Conservation (phyloP, 2,329 filamentous ascomycete species). For the Calonectria montana region DNA sequence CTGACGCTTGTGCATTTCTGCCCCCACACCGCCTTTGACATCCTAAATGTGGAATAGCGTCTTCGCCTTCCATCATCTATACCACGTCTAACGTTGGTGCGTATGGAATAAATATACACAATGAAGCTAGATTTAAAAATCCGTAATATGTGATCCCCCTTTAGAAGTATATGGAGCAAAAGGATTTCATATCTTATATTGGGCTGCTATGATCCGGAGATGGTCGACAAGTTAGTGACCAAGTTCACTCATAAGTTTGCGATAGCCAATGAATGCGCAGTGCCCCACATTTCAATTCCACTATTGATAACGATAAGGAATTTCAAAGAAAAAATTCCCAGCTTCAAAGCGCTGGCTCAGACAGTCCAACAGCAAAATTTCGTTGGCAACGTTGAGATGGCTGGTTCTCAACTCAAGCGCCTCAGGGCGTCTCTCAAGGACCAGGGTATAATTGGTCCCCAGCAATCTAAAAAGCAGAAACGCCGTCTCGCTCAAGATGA, state of each 20-base stretch:
- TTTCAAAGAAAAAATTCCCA: constrained; percentile 40
- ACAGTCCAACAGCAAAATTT: constrained; percentile 15
- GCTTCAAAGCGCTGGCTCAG: constrained; percentile 7
- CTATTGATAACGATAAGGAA: constrained; percentile 44
- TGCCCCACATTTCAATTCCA: constrained; percentile 23
- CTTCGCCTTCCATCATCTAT: background rate
- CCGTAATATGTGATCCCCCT: background rate
- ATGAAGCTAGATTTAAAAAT: background rate
- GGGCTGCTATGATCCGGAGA: background rate
- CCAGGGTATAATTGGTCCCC: constrained; percentile 89
- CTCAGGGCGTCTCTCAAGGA: constrained; percentile 91
- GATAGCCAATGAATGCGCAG: background rate
- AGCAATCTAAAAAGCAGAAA: constrained; percentile 95
- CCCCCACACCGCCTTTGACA: constrained; percentile 19
- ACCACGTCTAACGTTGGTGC: background rate
- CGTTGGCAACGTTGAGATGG: constrained; percentile 68
- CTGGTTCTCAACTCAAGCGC: constrained; percentile 95
- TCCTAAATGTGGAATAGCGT: background rate
- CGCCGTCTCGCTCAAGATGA: constrained; percentile 77
- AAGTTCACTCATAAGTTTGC: background rate
- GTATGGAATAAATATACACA: background rate
- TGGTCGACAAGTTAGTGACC: background rate
- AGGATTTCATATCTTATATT: background rate
- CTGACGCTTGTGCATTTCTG: constrained; percentile 32
- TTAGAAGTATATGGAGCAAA: background rate